phyloP scores from a whole-genome alignment of 2,329 filamentous ascomycete genomes.

The Celoporthe dispersa region DNA sequence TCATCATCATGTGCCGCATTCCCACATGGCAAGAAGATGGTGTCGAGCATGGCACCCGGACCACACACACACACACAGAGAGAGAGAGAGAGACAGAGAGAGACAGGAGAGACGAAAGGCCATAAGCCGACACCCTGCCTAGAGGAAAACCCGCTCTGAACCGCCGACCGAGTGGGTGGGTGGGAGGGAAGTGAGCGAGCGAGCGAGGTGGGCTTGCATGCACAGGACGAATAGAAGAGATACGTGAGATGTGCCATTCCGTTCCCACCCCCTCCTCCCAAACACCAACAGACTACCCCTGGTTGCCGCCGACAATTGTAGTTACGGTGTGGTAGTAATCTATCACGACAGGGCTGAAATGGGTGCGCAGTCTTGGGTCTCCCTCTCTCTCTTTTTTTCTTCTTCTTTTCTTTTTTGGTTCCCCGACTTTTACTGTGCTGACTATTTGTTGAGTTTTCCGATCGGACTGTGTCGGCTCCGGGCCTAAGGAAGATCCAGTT shows the following conservation, averaged over 20 bases:
- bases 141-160: background rate
- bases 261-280: background rate
- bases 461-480: background rate
- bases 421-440: background rate
- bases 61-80: too few species aligned
- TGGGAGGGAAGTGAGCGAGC: background rate
- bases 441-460: background rate
- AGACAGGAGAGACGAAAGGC: background rate
- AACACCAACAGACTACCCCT: background rate
- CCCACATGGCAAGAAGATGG: conserved; percentile 21
- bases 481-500: background rate
- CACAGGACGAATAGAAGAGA: background rate
- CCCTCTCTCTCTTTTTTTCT: background rate
- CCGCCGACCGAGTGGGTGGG: background rate
- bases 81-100: too few species aligned
- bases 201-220: background rate
- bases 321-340: background rate
- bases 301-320: background rate
- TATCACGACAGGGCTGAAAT: conserved; percentile 9
- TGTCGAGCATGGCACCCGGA: conserved; percentile 6
- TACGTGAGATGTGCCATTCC: background rate
- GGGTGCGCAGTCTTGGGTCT: background rate
- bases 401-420: background rate
- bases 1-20: background rate
- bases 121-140: background rate